Evolutionary conservation across 306 rosid species (phyloP), one percentile per base, ranked within the genome.

Genomic region (Datisca glomerata): DNA sequence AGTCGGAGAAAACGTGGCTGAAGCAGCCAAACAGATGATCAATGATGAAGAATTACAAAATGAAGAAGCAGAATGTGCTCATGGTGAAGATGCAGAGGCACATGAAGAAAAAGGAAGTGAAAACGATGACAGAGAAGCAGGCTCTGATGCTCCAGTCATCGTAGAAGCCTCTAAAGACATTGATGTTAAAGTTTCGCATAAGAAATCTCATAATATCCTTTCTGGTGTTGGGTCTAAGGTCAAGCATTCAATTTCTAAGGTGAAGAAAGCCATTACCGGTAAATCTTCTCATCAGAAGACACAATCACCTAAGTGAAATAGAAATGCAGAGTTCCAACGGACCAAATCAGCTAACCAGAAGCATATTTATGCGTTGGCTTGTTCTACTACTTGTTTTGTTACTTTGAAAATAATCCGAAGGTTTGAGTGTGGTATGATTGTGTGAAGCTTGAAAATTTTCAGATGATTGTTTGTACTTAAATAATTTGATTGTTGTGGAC

Each of bases 241-340:
- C 18, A 82, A 82, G 74, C 85, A 72, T 48, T 82, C 89, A 19
- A 72, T 82, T 51, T 78, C 81, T 15, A 75, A 75, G 55, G 85
- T 82, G 61, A 78, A 69, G 73, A 78, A 78, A 52, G 94, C 70
- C 51, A 72, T 78, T 37, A 69, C 64, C 0, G 74, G 94, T 2
- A 82, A 75, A 43, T 75, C 94, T 38, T 71, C 81, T 12, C 74
- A 59, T 56, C 45, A 70, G 16, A 74, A 81, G 67, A 28, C 73
- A 42, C 17, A 13, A 13, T 41, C 67, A 36, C 60, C 56, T 11
- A 76, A 72, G 49, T 53, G 47, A 42, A 21, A 4, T 12, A 32
- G 22, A 28, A 28, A 9, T 12, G 21, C 13, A 41, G 56, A 46
- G 21, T 21, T 52, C 32, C 13, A n/a, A n/a, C n/a, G n/a, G n/a